phyloP scores from a whole-genome alignment of 2,329 filamentous ascomycete species.

The Pseudodiploospora longispora region DNA sequence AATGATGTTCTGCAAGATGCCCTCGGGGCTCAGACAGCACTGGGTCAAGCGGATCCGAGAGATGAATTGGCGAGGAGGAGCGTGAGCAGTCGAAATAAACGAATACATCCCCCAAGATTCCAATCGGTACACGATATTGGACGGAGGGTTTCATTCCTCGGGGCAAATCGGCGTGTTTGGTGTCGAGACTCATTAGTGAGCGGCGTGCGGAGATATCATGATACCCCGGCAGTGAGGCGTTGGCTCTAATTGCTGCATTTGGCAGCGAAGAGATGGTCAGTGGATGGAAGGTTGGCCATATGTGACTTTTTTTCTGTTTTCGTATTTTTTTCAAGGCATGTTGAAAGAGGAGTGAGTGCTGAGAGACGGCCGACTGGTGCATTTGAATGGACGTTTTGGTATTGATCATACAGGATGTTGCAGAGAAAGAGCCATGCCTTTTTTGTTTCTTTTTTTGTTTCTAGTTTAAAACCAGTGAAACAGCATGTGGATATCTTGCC shows the following conservation, averaged over 20 bases:
- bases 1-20: conserved; percentile 56
- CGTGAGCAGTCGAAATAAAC: not conserved
- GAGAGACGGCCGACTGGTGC: too few species aligned
- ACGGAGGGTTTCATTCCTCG: too few species aligned
- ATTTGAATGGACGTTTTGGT: too few species aligned
- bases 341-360: too few species aligned
- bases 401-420: too few species aligned
- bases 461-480: not conserved
- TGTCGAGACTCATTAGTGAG: conserved; percentile 6
- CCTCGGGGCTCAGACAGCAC: conserved; percentile 40
- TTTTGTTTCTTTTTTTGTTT: conserved; percentile 1
- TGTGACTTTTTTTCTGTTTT: not conserved
- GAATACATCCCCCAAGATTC: too few species aligned
- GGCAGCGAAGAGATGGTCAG: conserved; percentile 6
- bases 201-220: conserved; percentile 11
- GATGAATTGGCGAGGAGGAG: conserved; percentile 20
- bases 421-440: too few species aligned
- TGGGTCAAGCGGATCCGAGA: conserved; percentile 49
- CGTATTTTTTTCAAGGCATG: not conserved
- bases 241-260: conserved; percentile 10
- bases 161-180: not conserved
- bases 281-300: conserved; percentile 3
- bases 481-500: too few species aligned
- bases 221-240: conserved; percentile 17
- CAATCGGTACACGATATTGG: too few species aligned